Evolutionary conservation across 2,329 filamentous ascomycete genomes (phyloP).

Genomic region (Fusarium virguliforme): DNA sequence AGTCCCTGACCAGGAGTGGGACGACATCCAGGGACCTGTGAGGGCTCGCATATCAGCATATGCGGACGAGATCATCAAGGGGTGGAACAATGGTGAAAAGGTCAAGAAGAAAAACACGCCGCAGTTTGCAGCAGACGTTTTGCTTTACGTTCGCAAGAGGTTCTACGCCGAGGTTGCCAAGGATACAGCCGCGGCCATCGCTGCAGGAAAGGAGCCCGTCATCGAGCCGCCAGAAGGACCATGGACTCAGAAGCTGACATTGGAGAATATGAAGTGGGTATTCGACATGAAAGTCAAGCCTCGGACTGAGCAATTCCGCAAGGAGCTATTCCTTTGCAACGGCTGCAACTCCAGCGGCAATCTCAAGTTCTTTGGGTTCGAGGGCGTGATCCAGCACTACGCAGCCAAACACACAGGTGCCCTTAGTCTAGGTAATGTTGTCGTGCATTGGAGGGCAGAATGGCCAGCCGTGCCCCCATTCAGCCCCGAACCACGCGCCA

Average conservation of each 20-base stretch:
- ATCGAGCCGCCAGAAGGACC: conserved; percentile 68
- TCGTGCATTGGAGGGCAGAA: conserved; percentile 85
- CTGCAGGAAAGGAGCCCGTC: conserved; percentile 62
- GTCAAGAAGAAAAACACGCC: conserved; percentile 76
- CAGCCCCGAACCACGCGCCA: conserved; percentile 69
- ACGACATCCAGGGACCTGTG: conserved; percentile 78
- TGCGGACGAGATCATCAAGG: conserved; percentile 79
- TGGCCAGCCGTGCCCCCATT: conserved; percentile 86
- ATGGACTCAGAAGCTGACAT: conserved; percentile 74
- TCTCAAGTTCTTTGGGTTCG: conserved; percentile 80
- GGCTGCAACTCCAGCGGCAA: conserved; percentile 71
- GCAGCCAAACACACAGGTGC: conserved; percentile 83
- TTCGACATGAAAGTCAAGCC: conserved; percentile 84
- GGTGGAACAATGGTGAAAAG: conserved; percentile 76
- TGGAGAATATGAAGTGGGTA: conserved; percentile 91
- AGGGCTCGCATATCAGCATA: conserved; percentile 76
- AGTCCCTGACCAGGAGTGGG: conserved; percentile 78
- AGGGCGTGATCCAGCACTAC: conserved; percentile 86
- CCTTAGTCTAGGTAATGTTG: conserved; percentile 79
- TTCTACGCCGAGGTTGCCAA: conserved; percentile 76
- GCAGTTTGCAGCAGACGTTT: conserved; percentile 80
- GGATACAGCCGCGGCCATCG: conserved; percentile 64
- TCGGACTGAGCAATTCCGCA: conserved; percentile 75
- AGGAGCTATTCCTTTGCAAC: conserved; percentile 84
- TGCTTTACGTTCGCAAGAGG: conserved; percentile 76